phyloP scores from a whole-genome alignment of 768 basidiomycete species.

The Phallus indusiatus region DNA sequence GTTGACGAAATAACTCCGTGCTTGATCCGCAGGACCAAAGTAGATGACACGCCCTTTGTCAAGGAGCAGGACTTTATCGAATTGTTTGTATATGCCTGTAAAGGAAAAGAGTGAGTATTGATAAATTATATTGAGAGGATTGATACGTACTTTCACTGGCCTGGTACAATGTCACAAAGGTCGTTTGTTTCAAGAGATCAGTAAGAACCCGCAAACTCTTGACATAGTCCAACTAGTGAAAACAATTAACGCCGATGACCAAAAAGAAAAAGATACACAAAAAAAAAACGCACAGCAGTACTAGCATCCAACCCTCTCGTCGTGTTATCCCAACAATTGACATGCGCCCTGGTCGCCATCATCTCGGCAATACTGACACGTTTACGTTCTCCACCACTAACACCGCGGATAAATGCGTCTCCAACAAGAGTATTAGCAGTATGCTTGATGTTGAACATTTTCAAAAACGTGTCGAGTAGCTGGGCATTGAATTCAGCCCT shows the following conservation, averaged over 20 bases:
- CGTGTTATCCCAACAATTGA: constrained; percentile 20
- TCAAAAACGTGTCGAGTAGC: constrained; percentile 28
- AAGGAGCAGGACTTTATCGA: constrained; percentile 38
- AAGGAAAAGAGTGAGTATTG: background rate
- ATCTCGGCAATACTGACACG: constrained; percentile 20
- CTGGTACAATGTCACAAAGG: constrained; percentile 37
- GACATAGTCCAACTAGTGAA: constrained; percentile 36
- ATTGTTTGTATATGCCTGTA: constrained; percentile 14
- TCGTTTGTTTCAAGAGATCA: constrained; percentile 31
- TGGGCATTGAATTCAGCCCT: constrained; percentile 27
- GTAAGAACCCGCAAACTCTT: constrained; percentile 32
- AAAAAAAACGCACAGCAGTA: constrained; percentile 15
- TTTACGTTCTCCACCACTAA: constrained; percentile 32
- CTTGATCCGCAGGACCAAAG: constrained; percentile 32
- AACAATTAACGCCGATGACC: background rate
- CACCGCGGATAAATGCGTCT: constrained; percentile 54
- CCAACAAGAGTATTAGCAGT: constrained; percentile 67
- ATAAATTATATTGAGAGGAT: background rate
- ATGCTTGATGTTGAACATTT: constrained; percentile 67
- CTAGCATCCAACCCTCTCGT: constrained; percentile 22
- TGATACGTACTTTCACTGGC: constrained; percentile 14
- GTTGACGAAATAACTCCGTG: constrained; percentile 34
- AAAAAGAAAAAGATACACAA: too few relatives aligned
- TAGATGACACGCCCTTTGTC: constrained; percentile 41
- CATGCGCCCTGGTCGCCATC: constrained; percentile 13